Percentiles rank a stretch among this genome's conserved stretches.
Evolutionary conservation across 75 land plant species (phyloP).

Genomic region (Sequoia sempervirens): DNA sequence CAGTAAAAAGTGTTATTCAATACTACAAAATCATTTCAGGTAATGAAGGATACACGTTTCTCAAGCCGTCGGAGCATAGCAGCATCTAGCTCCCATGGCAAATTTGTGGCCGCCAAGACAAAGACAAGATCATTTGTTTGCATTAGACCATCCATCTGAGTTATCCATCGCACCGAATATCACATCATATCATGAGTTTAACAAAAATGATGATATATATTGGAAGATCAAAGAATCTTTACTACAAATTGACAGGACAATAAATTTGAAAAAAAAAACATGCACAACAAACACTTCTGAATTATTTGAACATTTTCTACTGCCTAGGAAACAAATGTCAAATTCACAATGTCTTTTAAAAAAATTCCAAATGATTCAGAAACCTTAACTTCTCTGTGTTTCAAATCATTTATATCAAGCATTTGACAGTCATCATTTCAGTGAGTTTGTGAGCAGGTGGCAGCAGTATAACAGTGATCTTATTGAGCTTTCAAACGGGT

Average conservation of each 20-base stretch:
- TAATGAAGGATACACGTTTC: conserved; percentile 68
- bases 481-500: too few relatives aligned
- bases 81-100: conserved; percentile 97
- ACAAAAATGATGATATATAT: not conserved
- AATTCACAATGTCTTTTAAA: not conserved
- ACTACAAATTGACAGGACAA: not conserved
- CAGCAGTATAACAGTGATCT: too few relatives aligned
- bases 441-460: too few relatives aligned
- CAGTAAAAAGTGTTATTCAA: not conserved
- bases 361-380: not conserved
- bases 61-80: conserved; percentile 99
- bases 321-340: not conserved
- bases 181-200: not conserved
- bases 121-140: conserved; percentile 84
- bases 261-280: not conserved
- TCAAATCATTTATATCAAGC: too few relatives aligned
- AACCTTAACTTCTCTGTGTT: not conserved
- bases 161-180: not conserved
- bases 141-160: conserved; percentile 97
- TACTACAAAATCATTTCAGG: not conserved
- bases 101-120: conserved; percentile 95
- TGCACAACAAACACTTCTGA: not conserved
- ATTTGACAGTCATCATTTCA: too few relatives aligned
- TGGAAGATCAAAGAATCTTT: not conserved
- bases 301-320: not conserved